Base-by-base conservation (phyloP, 2,329 filamentous ascomycete species). In the Ophiostoma himal-ulmi region DNA sequence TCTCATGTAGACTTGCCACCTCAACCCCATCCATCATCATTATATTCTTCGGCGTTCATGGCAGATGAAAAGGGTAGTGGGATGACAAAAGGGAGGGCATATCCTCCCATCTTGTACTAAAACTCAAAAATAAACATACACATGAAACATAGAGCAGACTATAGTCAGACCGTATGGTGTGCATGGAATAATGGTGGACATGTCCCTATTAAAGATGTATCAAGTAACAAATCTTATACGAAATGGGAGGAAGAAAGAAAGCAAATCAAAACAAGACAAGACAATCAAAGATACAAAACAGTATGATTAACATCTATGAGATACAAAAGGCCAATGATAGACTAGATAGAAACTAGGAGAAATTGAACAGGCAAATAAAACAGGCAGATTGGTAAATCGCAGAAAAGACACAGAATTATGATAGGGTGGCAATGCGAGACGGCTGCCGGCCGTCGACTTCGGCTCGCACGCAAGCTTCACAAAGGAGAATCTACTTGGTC, bases 401-500 rank as follows among this genome's bases (percentile, higher is more conserved):
- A 36, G 14, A 62, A 34, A 30, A 30, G 48, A 67, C 54, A 39
- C 22, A 30, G 20, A 11, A 68, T 41, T n/a, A 71, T 11, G 48
- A 22, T 20, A 62, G 14, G 13, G 57, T 36, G 36, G 22, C 52
- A 57, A 30, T 37, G 17, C 22, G 62, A 54, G 13, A 52, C 17
- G 37, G 13, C 11, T 13, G 10, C 52, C 20, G 22, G 26, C 20
- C 26, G 26, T 13, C 57, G 5, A 20, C 14, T 7, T 48, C 5
- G 44, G 4, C 44, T 48, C 17, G 17, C 44, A 17, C 44, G 17
- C 44, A 48, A n/a, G 44, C 44, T 48, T 20, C n/a, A 17, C 7
- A 48, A 62, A 34, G 26, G 11, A 13, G 26, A 17, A 26, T 26
- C n/a, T 69, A 73, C 68, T 78, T 78, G 36, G 75, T 78, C 73